Percentiles rank a stretch among this genome's conserved stretches.
phyloP scores from a whole-genome alignment of 495 filamentous ascomycete species.

The Penicillium antarcticum region DNA sequence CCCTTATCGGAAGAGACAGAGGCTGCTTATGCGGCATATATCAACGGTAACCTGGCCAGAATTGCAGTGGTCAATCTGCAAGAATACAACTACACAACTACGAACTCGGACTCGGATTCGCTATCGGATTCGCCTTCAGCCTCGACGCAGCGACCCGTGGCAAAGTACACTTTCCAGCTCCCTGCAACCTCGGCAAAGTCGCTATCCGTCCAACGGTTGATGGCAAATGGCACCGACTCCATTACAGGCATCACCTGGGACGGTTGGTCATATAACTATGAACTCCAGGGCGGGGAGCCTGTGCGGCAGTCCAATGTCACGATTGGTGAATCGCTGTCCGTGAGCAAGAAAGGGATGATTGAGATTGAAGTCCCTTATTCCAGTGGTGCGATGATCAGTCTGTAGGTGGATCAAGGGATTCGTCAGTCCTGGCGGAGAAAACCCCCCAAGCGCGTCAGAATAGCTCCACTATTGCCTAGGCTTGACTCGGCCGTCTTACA shows the following conservation, averaged over 20 bases:
- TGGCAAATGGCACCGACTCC: conserved; percentile 63
- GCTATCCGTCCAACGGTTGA: conserved; percentile 44
- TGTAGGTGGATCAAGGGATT: conserved; percentile 14
- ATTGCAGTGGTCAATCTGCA: conserved; percentile 58
- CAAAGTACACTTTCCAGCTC: conserved; percentile 46
- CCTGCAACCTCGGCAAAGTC: conserved; percentile 14
- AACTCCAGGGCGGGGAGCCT: conserved; percentile 53
- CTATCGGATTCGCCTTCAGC: too few relatives aligned
- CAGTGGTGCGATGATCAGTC: conserved; percentile 46
- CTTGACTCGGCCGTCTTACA: too few relatives aligned
- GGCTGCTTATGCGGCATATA: conserved; percentile 59
- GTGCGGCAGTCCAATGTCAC: conserved; percentile 57
- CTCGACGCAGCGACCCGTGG: conserved; percentile 17
- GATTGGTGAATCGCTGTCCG: conserved; percentile 45
- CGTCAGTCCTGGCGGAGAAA: too few relatives aligned
- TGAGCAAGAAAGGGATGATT: conserved; percentile 41
- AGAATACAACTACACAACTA: conserved; percentile 55
- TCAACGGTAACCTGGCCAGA: conserved; percentile 38
- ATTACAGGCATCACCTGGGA: conserved; percentile 60
- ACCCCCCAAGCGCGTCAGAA: background rate
- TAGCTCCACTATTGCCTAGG: background rate
- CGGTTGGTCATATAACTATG: conserved; percentile 62
- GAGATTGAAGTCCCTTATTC: conserved; percentile 48
- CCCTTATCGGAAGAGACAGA: conserved; percentile 42
- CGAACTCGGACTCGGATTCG: conserved; percentile 9